Base-by-base conservation (phyloP, 805 yeast species). In the Spathaspora girioi region DNA sequence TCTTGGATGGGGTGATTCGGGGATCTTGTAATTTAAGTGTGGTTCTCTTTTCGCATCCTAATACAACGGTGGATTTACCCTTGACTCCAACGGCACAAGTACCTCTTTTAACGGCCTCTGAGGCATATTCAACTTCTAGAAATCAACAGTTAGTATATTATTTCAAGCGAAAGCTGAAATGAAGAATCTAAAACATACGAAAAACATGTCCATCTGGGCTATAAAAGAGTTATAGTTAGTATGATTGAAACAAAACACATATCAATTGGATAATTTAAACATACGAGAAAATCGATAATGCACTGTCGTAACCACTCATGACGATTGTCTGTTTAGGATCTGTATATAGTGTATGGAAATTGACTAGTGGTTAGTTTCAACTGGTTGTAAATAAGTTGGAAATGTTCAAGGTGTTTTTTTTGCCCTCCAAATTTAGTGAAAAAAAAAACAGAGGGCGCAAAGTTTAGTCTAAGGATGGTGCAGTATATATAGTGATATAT, bases 301-400 rank as follows among this genome's bases (percentile, higher is more conserved):
- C 99, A 81, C 98, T 84, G 73, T 93, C 99, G 96, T 93, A 93
- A 56, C 99, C 98, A 80, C 97, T 89, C 99, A 93, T 93, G 20
- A 15, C 23, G 43, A 18, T 8, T 40, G 43, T 40, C 43, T 40
- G n/a, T 17, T 17, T 40, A 18, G n/a, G n/a, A n/a, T n/a, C n/a
- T n/a, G n/a, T 10, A 40, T 18, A 20, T 18, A 19, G 15, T 17
- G 3, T 11, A 17, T 17, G 23, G n/a, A n/a, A n/a, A n/a, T 40
- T 18, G 14, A 40, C 5, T 40, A 20, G 12, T 40, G n/a, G 26
- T 19, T 3, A 3, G 9, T 7, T n/a, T 40, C 26, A 18, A 40
- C 14, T 40, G 43, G 26, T 40, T 40, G 43, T 19, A 41, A 41
- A 41, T 41, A 2, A 4, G 26, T n/a, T n/a, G 26, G 26, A 23